phyloP scores from a whole-genome alignment of 1,139 yeast genomes.

The Candida smagusa region DNA sequence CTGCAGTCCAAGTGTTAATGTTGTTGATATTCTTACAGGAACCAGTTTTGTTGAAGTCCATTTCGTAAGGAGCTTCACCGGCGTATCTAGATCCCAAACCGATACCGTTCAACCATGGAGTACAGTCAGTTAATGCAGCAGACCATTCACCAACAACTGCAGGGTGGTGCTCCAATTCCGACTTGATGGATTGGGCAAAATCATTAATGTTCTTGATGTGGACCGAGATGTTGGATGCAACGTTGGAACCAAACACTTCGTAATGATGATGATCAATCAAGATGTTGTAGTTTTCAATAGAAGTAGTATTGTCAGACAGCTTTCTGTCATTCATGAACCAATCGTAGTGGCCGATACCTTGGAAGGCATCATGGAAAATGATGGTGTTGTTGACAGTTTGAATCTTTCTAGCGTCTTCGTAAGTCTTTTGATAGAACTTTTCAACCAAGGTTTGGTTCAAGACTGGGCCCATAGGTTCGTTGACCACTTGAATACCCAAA shows the following conservation, averaged over 20 bases:
- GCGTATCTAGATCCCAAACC: conserved; percentile 59
- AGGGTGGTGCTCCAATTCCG: conserved; percentile 41
- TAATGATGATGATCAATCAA: conserved; percentile 66
- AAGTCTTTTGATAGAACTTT: conserved; percentile 40
- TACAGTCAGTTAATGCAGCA: conserved; percentile 64
- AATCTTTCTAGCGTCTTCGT: conserved; percentile 31
- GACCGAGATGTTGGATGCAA: conserved; percentile 34
- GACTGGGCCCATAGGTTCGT: conserved; percentile 57
- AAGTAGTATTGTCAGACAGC: conserved; percentile 6
- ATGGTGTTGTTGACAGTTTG: conserved; percentile 43
- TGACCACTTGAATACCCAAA: conserved; percentile 60
- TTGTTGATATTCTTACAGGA: conserved; percentile 26
- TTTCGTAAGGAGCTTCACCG: conserved; percentile 36
- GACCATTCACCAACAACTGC: conserved; percentile 64
- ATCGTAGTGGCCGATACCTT: conserved; percentile 50
- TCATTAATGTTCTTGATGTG: conserved; percentile 35
- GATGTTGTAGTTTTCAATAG: conserved; percentile 33
- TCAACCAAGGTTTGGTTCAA: conserved; percentile 36
- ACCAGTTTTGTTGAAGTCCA: conserved; percentile 30
- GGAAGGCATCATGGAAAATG: conserved; percentile 59
- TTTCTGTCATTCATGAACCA: conserved; percentile 33
- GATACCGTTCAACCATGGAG: conserved; percentile 63
- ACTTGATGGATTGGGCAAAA: conserved; percentile 33
- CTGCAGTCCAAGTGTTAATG: conserved; percentile 34
- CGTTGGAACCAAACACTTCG: conserved; percentile 51